phyloP scores from a whole-genome alignment of 768 basidiomycete species.

The Suillus tomentosus region DNA sequence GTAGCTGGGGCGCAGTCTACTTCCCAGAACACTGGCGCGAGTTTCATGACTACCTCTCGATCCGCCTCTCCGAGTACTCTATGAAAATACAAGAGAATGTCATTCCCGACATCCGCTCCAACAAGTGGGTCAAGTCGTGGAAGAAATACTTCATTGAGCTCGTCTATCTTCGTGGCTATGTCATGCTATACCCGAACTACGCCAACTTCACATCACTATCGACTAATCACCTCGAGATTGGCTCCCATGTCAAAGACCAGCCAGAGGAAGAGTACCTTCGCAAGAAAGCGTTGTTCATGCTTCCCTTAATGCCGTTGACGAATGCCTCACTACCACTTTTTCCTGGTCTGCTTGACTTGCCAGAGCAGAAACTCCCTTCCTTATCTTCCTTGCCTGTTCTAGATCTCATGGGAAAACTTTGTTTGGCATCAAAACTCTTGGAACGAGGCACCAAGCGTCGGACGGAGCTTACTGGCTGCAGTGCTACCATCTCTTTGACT shows the following conservation, averaged over 20 bases:
- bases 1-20: slow-evolving; percentile 91
- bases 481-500: slow-evolving; percentile 13
- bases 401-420: slow-evolving; percentile 60
- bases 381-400: slow-evolving; percentile 64
- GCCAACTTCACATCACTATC: slow-evolving; percentile 71
- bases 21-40: slow-evolving; percentile 89
- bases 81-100: slow-evolving; percentile 42
- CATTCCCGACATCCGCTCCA: slow-evolving; percentile 78
- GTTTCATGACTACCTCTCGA: slow-evolving; percentile 75
- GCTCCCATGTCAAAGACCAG: slow-evolving; percentile 71
- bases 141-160: slow-evolving; percentile 91
- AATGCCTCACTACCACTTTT: slow-evolving; percentile 16
- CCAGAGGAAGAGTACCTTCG: slow-evolving; percentile 47
- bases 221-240: slow-evolving; percentile 88
- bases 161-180: slow-evolving; percentile 76
- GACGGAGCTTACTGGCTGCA: slow-evolving; percentile 30
- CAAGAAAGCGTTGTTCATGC: slow-evolving; percentile 63
- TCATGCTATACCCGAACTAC: slow-evolving; percentile 91
- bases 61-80: slow-evolving; percentile 59
- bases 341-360: slow-evolving; percentile 58
- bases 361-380: slow-evolving; percentile 50
- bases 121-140: slow-evolving; percentile 82
- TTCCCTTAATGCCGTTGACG: slow-evolving; percentile 64
- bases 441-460: slow-evolving; percentile 37
- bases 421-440: slow-evolving; percentile 37